Conservation (phyloP, 371 early-diverging fungal genomes). For the Funneliformis caledonium region DNA sequence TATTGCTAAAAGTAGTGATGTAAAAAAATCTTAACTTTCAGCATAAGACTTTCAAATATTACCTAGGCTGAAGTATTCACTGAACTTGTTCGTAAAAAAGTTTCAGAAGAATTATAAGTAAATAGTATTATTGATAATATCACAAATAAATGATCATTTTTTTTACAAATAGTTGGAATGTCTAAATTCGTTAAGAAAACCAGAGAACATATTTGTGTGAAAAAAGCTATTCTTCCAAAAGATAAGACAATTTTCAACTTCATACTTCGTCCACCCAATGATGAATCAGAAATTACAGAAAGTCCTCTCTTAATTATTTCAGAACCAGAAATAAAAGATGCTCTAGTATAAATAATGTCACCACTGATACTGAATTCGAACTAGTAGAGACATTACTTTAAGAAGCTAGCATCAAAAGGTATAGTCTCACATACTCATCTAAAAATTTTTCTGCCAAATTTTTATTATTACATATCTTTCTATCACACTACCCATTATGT, state of each 20-base stretch:
- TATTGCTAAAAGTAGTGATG: slow-evolving; percentile 1
- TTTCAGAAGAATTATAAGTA: neutral
- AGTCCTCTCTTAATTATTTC: too few species aligned
- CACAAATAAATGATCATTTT: neutral
- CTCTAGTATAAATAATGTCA: too few species aligned
- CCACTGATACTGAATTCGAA: too few species aligned
- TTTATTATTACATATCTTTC: neutral
- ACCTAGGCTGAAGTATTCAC: neutral
- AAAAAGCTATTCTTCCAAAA: slow-evolving; percentile 26
- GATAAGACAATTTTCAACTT: slow-evolving; percentile 2
- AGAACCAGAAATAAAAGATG: too few species aligned
- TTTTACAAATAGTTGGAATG: neutral
- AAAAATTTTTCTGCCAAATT: too few species aligned
- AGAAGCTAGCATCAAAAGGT: neutral
- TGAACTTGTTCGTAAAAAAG: slow-evolving; percentile 7
- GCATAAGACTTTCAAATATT: neutral
- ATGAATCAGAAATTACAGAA: too few species aligned
- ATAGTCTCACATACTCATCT: slow-evolving; percentile 1
- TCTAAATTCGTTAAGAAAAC: slow-evolving; percentile 1
- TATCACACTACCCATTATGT: slow-evolving; percentile 15
- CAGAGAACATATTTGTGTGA: neutral
- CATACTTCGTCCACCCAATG: slow-evolving; percentile 21
- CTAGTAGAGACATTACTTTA: slow-evolving; percentile 9
- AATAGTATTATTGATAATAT: too few species aligned
- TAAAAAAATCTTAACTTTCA: neutral